Base-by-base conservation (phyloP, 768 basidiomycete genomes). In the Trametes cubensis region DNA sequence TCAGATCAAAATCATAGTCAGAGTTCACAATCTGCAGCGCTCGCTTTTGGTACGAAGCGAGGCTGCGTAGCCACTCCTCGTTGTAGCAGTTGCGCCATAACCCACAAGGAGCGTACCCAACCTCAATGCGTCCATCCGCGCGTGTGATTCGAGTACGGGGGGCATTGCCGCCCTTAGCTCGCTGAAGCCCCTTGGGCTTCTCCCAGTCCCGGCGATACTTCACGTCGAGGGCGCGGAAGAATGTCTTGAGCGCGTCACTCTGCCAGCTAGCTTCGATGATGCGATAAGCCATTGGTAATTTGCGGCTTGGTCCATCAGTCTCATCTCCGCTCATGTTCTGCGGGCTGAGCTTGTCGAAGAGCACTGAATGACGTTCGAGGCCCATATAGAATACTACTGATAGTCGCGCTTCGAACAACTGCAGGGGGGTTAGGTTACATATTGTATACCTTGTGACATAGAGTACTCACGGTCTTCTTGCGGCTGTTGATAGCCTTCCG, bases 21-120 rank as follows among this genome's bases (percentile, higher is more conserved):
- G n/a, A 21, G 17, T 55, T 13, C 2, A 55, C 30, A 20, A 61
- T 55, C 23, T 17, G 13, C n/a, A 61, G 30, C 23, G 28, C 21
- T 0, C 46, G 44, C 10, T 20, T 26, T 25, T 41, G 46, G 34
- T 61, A 44, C 1, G 60, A 34, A 4, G 18, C 28, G 7, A 46
- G 52, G 3, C 21, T 20, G 0, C 10, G 11, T 13, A 61, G 51
- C 52, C 53, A 61, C 0, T 30, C 52, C 4, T 28, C 17, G n/a
- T 49, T 39, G 46, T 61, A 61, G 34, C 60, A 61, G 46, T 61
- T 61, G 3, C 53, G 44, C 60, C 60, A 61, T 8, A 61, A 40
- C 2, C 60, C 60, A 6, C 13, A 18, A n/a, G 60, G 60, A 4
- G 53, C 60, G 14, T 26, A 11, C 6, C 60, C 45, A 7, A 53